Conservation (phyloP, 148 eudicot species). For the Nepenthes gracilis region DNA sequence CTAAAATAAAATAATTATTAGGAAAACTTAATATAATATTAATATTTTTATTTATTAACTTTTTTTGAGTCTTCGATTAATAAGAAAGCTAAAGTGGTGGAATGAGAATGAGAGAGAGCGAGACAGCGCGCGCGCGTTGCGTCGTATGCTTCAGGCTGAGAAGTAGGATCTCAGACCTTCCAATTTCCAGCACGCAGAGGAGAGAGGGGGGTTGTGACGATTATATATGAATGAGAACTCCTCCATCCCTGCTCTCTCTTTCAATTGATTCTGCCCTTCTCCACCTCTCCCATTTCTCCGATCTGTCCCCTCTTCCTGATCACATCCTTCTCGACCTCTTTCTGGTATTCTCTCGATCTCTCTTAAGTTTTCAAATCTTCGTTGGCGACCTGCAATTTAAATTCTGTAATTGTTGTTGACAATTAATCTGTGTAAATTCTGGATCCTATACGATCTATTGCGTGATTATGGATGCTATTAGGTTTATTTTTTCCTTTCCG, state of each 20-base stretch:
- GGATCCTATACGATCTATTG: too few relatives aligned
- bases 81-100: too few relatives aligned
- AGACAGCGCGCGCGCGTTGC: too few relatives aligned
- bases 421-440: too few relatives aligned
- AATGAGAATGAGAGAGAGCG: too few relatives aligned
- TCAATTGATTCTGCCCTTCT: constrained; percentile 53
- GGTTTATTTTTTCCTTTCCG: too few relatives aligned
- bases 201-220: not conserved
- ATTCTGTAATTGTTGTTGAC: not conserved
- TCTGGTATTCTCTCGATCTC: constrained; percentile 20
- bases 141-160: not conserved
- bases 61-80: too few relatives aligned
- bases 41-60: too few relatives aligned
- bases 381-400: not conserved
- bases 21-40: too few relatives aligned
- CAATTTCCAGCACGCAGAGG: not conserved
- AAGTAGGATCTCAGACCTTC: not conserved
- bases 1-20: too few relatives aligned
- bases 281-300: constrained; percentile 46
- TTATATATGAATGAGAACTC: constrained; percentile 20
- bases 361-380: not conserved
- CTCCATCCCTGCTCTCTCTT: constrained; percentile 64
- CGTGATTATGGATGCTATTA: too few relatives aligned
- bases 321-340: constrained; percentile 80
- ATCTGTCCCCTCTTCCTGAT: constrained; percentile 66